A percentile compares a stretch with the other conserved stretches of the same genome.
phyloP scores from a whole-genome alignment of 2,329 filamentous ascomycete species.

The Neurospora sp. region DNA sequence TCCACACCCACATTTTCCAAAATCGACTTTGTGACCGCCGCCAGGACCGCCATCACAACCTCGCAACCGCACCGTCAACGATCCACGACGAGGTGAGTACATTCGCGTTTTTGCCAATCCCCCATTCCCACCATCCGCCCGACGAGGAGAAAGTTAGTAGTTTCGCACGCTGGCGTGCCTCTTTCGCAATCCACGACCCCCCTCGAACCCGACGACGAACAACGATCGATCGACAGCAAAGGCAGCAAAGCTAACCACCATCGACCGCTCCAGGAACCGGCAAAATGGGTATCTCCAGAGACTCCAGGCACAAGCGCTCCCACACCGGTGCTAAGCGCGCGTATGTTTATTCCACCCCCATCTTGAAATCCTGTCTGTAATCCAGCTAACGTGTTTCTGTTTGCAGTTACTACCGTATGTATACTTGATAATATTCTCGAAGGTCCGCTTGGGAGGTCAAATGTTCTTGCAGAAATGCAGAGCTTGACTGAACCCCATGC shows the following conservation, averaged over 20 bases:
- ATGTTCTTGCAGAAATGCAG: constrained; percentile 3
- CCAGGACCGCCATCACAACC: constrained; percentile 8
- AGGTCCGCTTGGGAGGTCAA: constrained; percentile 50
- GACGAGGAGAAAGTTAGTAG: neutral
- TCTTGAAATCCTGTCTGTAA: neutral
- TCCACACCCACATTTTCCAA: constrained; percentile 21
- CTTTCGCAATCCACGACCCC: neutral
- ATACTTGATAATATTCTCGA: constrained; percentile 43
- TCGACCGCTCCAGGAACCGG: constrained; percentile 46
- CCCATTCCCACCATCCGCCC: constrained; percentile 1
- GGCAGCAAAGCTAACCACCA: neutral
- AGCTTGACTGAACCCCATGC: constrained; percentile 38
- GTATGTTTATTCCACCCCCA: constrained; percentile 18
- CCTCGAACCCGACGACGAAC: neutral
- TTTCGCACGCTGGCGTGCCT: neutral
- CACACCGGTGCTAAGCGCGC: constrained; percentile 96
- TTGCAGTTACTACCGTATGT: constrained; percentile 64
- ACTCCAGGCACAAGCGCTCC: constrained; percentile 99
- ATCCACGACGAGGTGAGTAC: constrained; percentile 19
- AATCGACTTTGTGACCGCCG: constrained; percentile 10
- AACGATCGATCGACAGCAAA: neutral
- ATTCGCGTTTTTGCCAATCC: constrained; percentile 2
- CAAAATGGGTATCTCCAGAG: constrained; percentile 99
- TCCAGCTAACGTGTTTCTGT: constrained; percentile 11
- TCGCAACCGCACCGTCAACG: constrained; percentile 17